Base-by-base conservation (phyloP, 371 early-diverging fungal species). In the Mucor circinelloides region DNA sequence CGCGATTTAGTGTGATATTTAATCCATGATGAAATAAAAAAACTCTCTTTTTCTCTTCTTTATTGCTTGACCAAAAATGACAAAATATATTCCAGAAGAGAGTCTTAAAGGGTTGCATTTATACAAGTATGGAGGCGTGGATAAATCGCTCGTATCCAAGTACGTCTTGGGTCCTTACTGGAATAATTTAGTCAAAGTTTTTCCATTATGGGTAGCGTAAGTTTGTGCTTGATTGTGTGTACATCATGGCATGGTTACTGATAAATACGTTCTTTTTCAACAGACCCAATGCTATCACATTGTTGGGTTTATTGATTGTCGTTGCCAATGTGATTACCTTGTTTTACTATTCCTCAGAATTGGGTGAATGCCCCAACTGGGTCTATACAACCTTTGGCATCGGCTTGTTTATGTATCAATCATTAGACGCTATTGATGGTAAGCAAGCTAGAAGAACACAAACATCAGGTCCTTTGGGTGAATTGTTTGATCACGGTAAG, bases 361-460 rank as follows among this genome's bases (percentile, higher is more conserved):
- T 97, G 59, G 89, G 91, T 2, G 89, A 90, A 15, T 91, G 90
- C 32, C 97, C 96, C 12, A 74, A 87, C 54, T 96, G 97, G 95
- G 79, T 97, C 19, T 95, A 96, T 84, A 89, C 91, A 46, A 85
- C 83, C 58, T 95, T 93, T 78, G 94, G 91, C 31, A 68, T 93
- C 31, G 94, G 95, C 44, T 81, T 99, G 58, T 98, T 95, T 87
- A 76, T 95, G 57, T 99, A 98, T 80, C 95, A 94, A 71, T 95
- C 97, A 9, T 89, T 97, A 64, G 99, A 99, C 80, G 95, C 94
- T 65, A 93, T 99, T 61, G 99, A 99, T 77, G 99, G 99, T 60
- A 97, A 97, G 81, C 99, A 99, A 79, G 99, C 99, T 25, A 85
- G 99, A 67, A 85, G 95, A 57, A 98, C 98, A 15, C 92, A 93